Evolutionary conservation across 768 basidiomycete species (phyloP).

Genomic region (Calocera viscosa): DNA sequence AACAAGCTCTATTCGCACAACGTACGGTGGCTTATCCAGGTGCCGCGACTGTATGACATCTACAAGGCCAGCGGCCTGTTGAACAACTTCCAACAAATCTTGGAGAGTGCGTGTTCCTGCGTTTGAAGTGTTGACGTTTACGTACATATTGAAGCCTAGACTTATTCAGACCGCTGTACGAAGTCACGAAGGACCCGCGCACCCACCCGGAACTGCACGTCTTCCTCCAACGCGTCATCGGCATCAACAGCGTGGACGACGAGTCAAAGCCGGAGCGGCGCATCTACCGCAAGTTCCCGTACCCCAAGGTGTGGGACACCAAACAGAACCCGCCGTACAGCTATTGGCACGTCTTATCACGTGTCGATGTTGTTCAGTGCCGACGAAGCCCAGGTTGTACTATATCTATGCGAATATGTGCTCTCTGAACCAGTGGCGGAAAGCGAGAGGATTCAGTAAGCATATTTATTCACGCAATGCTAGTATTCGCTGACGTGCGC

Average conservation of each 20-base stretch:
- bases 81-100: slow-evolving; percentile 78
- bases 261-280: slow-evolving; percentile 89
- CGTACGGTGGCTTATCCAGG: slow-evolving; percentile 92
- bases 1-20: slow-evolving; percentile 93
- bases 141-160: slow-evolving; percentile 41
- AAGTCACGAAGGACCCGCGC: slow-evolving; percentile 83
- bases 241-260: slow-evolving; percentile 98
- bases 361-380: neutral
- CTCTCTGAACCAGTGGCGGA: slow-evolving; percentile 87
- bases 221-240: slow-evolving; percentile 87
- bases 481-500: neutral
- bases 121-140: neutral
- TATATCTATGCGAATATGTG: slow-evolving; percentile 97
- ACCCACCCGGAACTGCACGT: slow-evolving; percentile 89
- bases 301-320: slow-evolving; percentile 80
- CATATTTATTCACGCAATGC: slow-evolving; percentile 17
- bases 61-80: slow-evolving; percentile 83
- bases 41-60: slow-evolving; percentile 87
- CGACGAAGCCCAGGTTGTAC: slow-evolving; percentile 53
- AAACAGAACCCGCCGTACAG: slow-evolving; percentile 85
- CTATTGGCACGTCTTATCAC: slow-evolving; percentile 58
- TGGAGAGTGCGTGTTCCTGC: slow-evolving; percentile 57
- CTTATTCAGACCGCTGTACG: slow-evolving; percentile 84
- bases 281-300: slow-evolving; percentile 87
- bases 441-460: slow-evolving; percentile 79